These are phyloP conservation scores for Claviceps sp. DNA, from an alignment of 2,329 filamentous ascomycete genomes.

Conservation along the genomic window DNA sequence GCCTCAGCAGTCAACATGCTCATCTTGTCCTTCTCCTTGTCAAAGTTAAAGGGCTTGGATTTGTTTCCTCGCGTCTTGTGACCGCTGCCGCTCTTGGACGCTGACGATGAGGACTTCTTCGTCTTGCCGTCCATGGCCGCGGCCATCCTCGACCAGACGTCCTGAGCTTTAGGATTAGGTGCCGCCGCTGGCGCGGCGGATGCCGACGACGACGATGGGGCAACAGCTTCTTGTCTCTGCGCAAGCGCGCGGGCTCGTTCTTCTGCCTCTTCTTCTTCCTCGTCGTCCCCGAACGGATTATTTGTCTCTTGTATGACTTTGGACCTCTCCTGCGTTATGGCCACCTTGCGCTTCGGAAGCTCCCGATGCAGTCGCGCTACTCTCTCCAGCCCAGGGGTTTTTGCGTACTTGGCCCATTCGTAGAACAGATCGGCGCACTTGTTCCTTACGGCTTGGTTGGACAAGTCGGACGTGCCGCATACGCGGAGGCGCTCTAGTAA, in stretches of 20 bases:
- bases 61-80: constrained; percentile 37
- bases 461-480: constrained; percentile 71
- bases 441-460: constrained; percentile 71
- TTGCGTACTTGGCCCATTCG: constrained; percentile 80
- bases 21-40: constrained; percentile 77
- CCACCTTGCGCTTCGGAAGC: constrained; percentile 54
- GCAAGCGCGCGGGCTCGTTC: constrained; percentile 17
- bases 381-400: constrained; percentile 63
- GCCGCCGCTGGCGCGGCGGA: neutral
- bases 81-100: neutral
- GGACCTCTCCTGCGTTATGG: constrained; percentile 62
- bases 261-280: constrained; percentile 48
- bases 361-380: constrained; percentile 65
- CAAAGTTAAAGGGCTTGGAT: constrained; percentile 61
- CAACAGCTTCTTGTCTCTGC: constrained; percentile 11
- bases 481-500: constrained; percentile 83
- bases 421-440: constrained; percentile 82
- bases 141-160: neutral
- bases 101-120: neutral
- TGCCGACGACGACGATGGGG: constrained; percentile 2
- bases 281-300: constrained; percentile 55
- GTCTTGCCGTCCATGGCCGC: constrained; percentile 21
- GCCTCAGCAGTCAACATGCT: constrained; percentile 80
- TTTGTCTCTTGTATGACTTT: constrained; percentile 75
- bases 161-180: neutral